Conservation (phyloP, 2,329 filamentous ascomycete species). For the Aspergillus nomiae region DNA sequence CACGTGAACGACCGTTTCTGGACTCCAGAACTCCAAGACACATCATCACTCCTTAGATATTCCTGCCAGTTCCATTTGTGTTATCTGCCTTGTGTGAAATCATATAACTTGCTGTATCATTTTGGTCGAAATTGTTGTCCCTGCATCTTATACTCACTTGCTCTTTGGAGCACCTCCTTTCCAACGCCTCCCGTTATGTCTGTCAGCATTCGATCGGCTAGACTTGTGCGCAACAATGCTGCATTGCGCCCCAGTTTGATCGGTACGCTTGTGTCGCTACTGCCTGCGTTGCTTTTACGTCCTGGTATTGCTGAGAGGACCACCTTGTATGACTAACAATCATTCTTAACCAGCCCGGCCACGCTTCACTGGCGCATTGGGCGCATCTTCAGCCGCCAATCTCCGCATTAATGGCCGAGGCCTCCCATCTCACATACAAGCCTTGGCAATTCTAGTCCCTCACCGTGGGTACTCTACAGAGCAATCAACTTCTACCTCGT, state of each 20-base stretch:
- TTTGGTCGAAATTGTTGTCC: constrained; percentile 15
- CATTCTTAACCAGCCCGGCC: constrained; percentile 29
- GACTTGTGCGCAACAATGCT: constrained; percentile 39
- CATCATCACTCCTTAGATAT: constrained; percentile 13
- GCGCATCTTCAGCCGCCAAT: constrained; percentile 35
- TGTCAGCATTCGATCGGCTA: constrained; percentile 42
- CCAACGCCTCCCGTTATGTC: constrained; percentile 37
- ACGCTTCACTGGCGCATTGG: constrained; percentile 33
- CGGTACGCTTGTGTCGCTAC: constrained; percentile 23
- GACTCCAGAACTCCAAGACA: constrained; percentile 16
- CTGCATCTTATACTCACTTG: constrained; percentile 21
- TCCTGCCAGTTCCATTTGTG: constrained; percentile 5
- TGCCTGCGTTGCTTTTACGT: background rate
- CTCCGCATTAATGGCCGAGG: constrained; percentile 35
- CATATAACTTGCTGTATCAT: background rate
- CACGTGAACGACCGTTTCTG: constrained; percentile 19
- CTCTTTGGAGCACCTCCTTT: constrained; percentile 25
- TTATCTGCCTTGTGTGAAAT: background rate
- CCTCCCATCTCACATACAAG: constrained; percentile 55
- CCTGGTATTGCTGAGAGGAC: background rate
- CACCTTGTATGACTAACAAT: constrained; percentile 6
- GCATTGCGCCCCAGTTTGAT: constrained; percentile 32
- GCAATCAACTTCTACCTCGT: constrained; percentile 52
- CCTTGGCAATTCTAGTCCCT: constrained; percentile 61
- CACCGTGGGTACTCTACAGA: constrained; percentile 59